These are phyloP conservation scores for Plasmodium inui DNA, from an alignment of 169 alveolate genomes.

Conservation along the genomic window DNA sequence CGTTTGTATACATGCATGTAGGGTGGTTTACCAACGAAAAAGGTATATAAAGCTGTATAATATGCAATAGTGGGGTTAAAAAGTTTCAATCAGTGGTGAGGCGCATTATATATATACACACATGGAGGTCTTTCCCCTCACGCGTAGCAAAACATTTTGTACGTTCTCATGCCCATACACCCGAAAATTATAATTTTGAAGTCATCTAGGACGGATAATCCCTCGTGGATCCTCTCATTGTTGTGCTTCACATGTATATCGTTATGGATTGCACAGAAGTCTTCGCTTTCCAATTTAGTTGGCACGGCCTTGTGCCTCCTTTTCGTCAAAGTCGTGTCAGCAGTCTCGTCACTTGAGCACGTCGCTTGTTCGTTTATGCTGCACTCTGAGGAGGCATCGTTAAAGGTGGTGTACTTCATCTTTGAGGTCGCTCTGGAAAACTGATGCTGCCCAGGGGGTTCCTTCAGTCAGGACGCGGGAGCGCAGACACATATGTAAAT, in stretches of 20 bases:
- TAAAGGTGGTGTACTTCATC: slow-evolving; percentile 18
- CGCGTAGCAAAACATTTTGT: slow-evolving; percentile 27
- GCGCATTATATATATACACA: not conserved
- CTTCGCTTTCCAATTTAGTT: slow-evolving; percentile 3
- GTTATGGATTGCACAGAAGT: not conserved
- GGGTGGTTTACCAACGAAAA: not conserved
- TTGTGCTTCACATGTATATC: not conserved
- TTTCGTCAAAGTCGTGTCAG: slow-evolving; percentile 30
- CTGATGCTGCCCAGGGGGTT: not conserved
- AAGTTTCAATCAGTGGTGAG: not conserved
- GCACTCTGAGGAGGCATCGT: slow-evolving; percentile 14
- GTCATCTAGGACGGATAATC: slow-evolving; percentile 47
- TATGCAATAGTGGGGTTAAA: not conserved
- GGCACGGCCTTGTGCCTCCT: not conserved
- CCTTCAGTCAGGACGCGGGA: not conserved
- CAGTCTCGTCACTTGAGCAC: slow-evolving; percentile 66
- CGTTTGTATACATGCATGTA: not conserved
- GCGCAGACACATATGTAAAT: not conserved
- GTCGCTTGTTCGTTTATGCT: slow-evolving; percentile 21
- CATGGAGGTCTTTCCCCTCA: not conserved
- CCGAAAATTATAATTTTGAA: slow-evolving; percentile 50
- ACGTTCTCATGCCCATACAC: slow-evolving; percentile 71
- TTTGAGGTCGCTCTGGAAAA: not conserved
- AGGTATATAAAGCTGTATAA: not conserved
- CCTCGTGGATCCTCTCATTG: not conserved